These are phyloP conservation scores for Gossypium davidsonii DNA, from an alignment of 441 rosid genomes.

Conservation along the genomic window DNA sequence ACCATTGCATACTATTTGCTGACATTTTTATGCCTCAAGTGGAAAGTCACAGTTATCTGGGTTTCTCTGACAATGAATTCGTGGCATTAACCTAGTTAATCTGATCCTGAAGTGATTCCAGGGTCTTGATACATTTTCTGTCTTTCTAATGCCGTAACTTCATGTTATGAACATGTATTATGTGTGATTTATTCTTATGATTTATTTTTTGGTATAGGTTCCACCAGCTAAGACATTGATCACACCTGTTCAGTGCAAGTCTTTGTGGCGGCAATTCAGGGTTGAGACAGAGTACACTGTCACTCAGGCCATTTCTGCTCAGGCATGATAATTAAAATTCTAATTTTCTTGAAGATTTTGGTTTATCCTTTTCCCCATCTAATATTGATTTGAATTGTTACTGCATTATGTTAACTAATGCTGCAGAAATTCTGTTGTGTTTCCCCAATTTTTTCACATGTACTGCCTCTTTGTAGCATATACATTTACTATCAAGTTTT, in stretches of 20 bases:
- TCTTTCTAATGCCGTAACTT: not conserved
- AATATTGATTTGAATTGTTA: not conserved
- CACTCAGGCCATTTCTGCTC: slow-evolving; percentile 95
- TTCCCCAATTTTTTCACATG: not conserved
- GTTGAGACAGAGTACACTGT: slow-evolving; percentile 85
- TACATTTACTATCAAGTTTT: not conserved
- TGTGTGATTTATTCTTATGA: not conserved
- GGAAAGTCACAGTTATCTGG: not conserved
- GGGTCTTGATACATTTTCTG: not conserved
- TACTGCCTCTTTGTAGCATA: not conserved
- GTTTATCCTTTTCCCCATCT: not conserved
- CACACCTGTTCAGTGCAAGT: slow-evolving; percentile 94
- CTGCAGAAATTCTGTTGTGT: not conserved
- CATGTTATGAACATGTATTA: not conserved
- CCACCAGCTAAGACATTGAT: slow-evolving; percentile 71
- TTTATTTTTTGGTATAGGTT: slow-evolving; percentile 38
- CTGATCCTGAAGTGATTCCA: not conserved
- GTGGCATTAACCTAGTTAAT: not conserved
- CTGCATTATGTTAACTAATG: not conserved
- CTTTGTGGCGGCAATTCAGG: slow-evolving; percentile 96
- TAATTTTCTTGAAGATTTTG: not conserved
- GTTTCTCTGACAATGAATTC: not conserved
- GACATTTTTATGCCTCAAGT: not conserved
- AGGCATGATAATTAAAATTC: slow-evolving; percentile 40
- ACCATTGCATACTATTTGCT: not conserved